These are phyloP conservation scores for cucumber (Cucumis sativus) DNA, from an alignment of 306 rosid species.

Conservation along the genomic window DNA sequence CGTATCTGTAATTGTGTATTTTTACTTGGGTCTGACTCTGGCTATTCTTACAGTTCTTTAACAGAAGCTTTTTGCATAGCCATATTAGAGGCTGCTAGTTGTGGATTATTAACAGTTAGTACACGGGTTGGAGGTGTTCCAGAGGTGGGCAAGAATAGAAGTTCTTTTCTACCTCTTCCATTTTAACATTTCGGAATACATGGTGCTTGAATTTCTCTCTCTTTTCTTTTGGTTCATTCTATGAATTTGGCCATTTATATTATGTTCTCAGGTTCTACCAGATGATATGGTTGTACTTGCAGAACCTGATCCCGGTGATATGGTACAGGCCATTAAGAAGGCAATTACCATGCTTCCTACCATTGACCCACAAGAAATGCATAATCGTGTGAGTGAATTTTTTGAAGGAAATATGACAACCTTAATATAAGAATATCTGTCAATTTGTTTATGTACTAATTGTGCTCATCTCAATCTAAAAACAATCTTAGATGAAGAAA, in stretches of 20 bases:
- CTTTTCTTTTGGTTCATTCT: background rate
- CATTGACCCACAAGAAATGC: conserved; percentile 74
- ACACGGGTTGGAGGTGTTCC: conserved; percentile 94
- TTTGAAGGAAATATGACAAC: background rate
- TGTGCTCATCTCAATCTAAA: conserved; percentile 1
- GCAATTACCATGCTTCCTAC: conserved; percentile 64
- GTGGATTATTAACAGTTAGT: conserved; percentile 92
- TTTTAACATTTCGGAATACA: background rate
- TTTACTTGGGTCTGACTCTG: background rate
- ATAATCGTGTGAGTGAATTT: conserved; percentile 55
- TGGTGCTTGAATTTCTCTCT: background rate
- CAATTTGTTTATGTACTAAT: conserved; percentile 10
- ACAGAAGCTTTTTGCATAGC: conserved; percentile 98
- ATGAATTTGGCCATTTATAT: background rate
- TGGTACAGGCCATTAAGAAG: conserved; percentile 65
- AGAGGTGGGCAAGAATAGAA: conserved; percentile 35
- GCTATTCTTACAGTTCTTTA: conserved; percentile 47
- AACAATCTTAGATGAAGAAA: conserved; percentile 41
- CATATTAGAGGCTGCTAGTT: conserved; percentile 93
- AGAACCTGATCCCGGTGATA: conserved; percentile 76
- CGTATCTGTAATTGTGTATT: background rate
- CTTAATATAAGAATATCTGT: conserved; percentile 4
- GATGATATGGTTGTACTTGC: conserved; percentile 92
- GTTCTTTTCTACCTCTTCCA: background rate
- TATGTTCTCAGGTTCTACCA: conserved; percentile 62